Evolutionary conservation across 345 rosid genomes (phyloP), one percentile per base, ranked within the genome.

Genomic region (Boechera retrofracta): DNA sequence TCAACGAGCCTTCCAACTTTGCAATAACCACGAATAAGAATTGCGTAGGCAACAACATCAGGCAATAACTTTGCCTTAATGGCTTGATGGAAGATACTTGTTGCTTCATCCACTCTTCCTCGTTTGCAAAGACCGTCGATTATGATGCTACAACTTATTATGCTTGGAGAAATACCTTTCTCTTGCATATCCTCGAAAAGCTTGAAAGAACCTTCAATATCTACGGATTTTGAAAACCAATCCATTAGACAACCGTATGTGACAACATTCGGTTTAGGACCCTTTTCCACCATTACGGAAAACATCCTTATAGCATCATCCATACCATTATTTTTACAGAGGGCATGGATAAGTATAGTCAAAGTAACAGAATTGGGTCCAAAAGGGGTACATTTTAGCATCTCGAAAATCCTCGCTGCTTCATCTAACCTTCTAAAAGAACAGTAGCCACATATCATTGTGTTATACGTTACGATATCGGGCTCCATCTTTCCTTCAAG

Each of bases 1-100:
- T 87, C 87, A n/a, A 4, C 69, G 7, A 82, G 68, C 72, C 62
- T 87, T 39, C 87, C 83, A 56, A 74, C 81, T 41, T 85, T 83
- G 79, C 90, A 85, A 60, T 29, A 87, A 21, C 86, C 86, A 73
- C 84, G 82, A 45, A 87, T 85, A 44, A 87, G 66, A 79, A 87
- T 83, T 0, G 75, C 18, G 70, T 82, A 82, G 49, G 85, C 84
- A 70, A 87, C 79, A 48, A 83, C 85, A 82, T 85, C 88, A 45
- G 87, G 85, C 75, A 87, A 41, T 55, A 87, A 13, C 18, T 55
- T 75, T 7, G 63, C 62, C 52, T 71, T 80, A 44, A 80, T 33
- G 44, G 85, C 90, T 53, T 72, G 79, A 42, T 35, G 65, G 75
- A 87, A 85, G 12, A 76, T 81, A 33, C 39, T 33, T 5, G 68